Evolutionary conservation across 2,329 filamentous ascomycete species (phyloP), one percentile per base, ranked within the genome.

Genomic region (Coniochaeta sp.): DNA sequence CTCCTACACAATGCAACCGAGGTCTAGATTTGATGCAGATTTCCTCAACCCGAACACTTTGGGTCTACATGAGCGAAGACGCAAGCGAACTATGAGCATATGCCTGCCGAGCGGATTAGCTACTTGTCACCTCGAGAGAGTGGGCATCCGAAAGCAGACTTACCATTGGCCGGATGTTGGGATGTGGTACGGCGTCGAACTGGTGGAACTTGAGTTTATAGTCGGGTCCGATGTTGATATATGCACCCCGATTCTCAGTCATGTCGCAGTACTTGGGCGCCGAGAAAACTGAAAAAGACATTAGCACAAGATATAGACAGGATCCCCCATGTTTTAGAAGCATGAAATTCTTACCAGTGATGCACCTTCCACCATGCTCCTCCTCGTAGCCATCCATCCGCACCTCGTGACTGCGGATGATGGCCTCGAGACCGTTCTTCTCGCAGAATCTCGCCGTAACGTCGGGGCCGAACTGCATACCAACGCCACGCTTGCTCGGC

Each of bases 381-480:
- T 96, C 90, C 73, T 99, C 93, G 71, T 98, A 99, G n/a, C 95
- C 95, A 62, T 95, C 93, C 95, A 99, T 99, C 68, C 95, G 87
- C 30, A 99, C 95, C 74, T 99, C 95, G 77, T 99, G 95, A 70
- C 92, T 96, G 68, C 95, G 89, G 69, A 99, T 99, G 65, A 99
- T 89, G 54, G 95, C 95, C 65, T 96, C 90, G 44, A 99, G 82
- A 0, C 91, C 90, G 75, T 99, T 99, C 76, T 89, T 92, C 69
- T 99, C 93, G 72, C 95, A 99, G 82, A 99, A 99, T 57, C 87
- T 84, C 79, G 96, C 96, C 24, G 95, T 99, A 61, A 99, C 87
- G 72, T 99, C 95, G 0, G 95, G 95, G 0, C 95, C 95, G 68
- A 99, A 99, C 72, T 98, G 93, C 76, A 98, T 84, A 58, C 95